phyloP scores from a whole-genome alignment of 148 eudicot species.

The Rhododendron molle region DNA sequence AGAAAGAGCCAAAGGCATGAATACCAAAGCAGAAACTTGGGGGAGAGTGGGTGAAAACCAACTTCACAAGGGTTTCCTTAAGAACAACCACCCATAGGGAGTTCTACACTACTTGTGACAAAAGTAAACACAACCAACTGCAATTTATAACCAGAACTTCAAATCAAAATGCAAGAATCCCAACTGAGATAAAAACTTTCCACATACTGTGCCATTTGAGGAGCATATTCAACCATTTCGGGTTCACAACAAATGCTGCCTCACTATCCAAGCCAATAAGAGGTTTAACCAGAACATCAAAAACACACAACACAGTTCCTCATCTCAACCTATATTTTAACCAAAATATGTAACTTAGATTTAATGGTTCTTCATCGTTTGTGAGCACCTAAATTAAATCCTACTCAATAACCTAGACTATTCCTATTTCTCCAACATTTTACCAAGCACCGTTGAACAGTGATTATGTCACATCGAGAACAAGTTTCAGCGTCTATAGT shows the following conservation, averaged over 20 bases:
- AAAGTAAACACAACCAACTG: not conserved
- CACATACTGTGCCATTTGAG: not conserved
- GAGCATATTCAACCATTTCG: not conserved
- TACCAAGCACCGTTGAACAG: not conserved
- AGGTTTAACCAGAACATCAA: not conserved
- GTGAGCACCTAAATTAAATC: not conserved
- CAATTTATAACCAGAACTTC: not conserved
- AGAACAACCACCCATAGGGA: not conserved
- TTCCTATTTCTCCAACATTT: not conserved
- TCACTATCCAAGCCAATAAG: not conserved
- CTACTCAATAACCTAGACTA: not conserved
- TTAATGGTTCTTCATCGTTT: not conserved
- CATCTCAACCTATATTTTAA: not conserved
- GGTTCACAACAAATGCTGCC: not conserved
- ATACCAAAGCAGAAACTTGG: not conserved
- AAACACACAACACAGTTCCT: not conserved
- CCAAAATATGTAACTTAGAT: not conserved
- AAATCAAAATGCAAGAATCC: not conserved
- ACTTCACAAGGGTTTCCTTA: not conserved
- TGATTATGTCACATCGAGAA: not conserved
- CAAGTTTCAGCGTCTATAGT: not conserved
- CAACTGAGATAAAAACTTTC: not conserved
- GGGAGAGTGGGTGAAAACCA: not conserved
- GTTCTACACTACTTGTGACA: not conserved
- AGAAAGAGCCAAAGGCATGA: not conserved